Evolutionary conservation across 179 eudicot species (phyloP).

Genomic region (Gypsophila paniculata): DNA sequence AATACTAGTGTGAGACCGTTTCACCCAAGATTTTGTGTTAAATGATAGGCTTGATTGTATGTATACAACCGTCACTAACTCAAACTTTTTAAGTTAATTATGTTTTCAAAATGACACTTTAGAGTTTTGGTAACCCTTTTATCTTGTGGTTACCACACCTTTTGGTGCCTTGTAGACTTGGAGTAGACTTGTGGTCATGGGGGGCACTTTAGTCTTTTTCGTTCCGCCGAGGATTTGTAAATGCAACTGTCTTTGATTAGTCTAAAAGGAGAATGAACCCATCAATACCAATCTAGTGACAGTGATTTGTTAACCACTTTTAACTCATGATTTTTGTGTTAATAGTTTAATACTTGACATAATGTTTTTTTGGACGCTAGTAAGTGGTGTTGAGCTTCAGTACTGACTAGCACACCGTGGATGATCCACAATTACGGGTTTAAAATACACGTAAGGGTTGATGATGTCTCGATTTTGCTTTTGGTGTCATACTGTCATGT

Average conservation of each 20-base stretch:
- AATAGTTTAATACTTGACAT: background rate
- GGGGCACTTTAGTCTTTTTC: slow-evolving; percentile 34
- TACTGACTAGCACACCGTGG: too few species aligned
- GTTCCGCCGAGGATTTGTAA: slow-evolving; percentile 20
- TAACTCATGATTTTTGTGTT: background rate
- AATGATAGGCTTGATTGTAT: slow-evolving; percentile 9
- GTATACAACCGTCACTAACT: background rate
- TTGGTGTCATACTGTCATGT: slow-evolving; percentile 22
- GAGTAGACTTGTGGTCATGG: slow-evolving; percentile 1
- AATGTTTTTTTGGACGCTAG: too few species aligned
- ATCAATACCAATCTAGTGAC: slow-evolving; percentile 28
- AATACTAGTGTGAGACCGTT: too few species aligned
- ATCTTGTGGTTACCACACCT: background rate
- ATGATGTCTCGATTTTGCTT: background rate
- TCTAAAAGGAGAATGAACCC: slow-evolving; percentile 20
- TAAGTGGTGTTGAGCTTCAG: too few species aligned
- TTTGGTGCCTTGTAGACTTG: slow-evolving; percentile 2
- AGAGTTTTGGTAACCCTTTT: too few species aligned
- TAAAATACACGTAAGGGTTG: background rate
- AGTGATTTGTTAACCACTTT: slow-evolving; percentile 29
- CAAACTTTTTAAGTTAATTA: too few species aligned
- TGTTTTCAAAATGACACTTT: slow-evolving; percentile 6
- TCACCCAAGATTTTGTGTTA: too few species aligned
- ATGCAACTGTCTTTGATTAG: slow-evolving; percentile 26
- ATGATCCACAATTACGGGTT: too few species aligned